Conservation (phyloP, 345 rosid genomes). For the Dipteronia sinensis region DNA sequence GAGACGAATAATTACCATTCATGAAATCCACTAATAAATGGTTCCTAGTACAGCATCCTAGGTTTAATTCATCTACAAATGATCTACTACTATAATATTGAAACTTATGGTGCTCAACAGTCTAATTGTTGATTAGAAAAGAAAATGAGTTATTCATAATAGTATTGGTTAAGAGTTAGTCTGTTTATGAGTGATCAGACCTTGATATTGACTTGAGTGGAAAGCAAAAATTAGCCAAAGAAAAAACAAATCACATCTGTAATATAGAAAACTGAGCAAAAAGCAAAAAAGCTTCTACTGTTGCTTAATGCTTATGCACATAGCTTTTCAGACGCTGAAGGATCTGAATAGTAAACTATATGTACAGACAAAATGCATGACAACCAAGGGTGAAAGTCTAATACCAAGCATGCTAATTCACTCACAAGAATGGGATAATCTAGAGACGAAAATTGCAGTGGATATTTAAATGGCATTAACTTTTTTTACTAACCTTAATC, state of each 20-base stretch:
- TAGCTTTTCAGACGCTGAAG: background rate
- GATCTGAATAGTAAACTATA: background rate
- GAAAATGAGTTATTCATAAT: background rate
- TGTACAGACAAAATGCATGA: background rate
- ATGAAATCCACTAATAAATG: background rate
- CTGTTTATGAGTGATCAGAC: background rate
- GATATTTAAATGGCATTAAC: background rate
- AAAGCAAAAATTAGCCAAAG: background rate
- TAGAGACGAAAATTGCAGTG: background rate
- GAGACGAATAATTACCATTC: background rate
- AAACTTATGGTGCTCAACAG: background rate
- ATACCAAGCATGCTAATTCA: background rate
- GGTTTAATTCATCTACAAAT: background rate
- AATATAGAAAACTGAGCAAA: background rate
- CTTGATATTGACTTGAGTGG: background rate
- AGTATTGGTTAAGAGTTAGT: background rate
- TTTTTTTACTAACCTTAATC: slow-evolving; percentile 56
- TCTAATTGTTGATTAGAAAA: background rate
- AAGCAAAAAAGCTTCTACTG: background rate
- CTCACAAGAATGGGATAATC: background rate
- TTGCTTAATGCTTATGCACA: slow-evolving; percentile 3
- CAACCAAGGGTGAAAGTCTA: background rate
- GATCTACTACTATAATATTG: slow-evolving; percentile 1
- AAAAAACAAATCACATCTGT: background rate
- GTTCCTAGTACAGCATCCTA: background rate